These are phyloP conservation scores for Pythium plurisporium DNA, from an alignment of 352 stramenopile species.

Conservation along the genomic window DNA sequence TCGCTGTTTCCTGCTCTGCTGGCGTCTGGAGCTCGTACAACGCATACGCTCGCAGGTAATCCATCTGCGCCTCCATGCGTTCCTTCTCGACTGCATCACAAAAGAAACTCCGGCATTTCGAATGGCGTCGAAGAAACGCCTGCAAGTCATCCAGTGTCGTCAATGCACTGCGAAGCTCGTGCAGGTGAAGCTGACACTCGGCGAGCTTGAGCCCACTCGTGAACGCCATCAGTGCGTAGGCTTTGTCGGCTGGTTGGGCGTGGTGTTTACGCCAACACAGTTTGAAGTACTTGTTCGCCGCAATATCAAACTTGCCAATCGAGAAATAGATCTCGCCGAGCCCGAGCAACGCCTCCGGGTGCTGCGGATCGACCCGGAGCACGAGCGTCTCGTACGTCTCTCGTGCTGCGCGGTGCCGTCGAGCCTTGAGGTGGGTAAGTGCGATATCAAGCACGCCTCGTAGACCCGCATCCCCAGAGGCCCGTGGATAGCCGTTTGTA, in stretches of 20 bases:
- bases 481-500: not conserved
- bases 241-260: conserved; percentile 19
- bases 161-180: conserved; percentile 26
- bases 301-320: conserved; percentile 36
- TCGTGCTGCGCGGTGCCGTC: conserved; percentile 39
- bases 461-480: conserved; percentile 22
- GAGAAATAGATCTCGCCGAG: conserved; percentile 48
- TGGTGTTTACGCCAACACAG: conserved; percentile 42
- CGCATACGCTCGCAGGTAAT: conserved; percentile 44
- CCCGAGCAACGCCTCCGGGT: conserved; percentile 45
- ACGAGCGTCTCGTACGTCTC: conserved; percentile 48
- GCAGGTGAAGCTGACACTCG: conserved; percentile 37
- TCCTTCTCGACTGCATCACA: conserved; percentile 28
- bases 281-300: conserved; percentile 34
- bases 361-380: conserved; percentile 28
- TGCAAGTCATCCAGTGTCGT: conserved; percentile 41
- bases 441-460: conserved; percentile 33
- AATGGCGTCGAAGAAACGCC: conserved; percentile 30
- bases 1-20: conserved; percentile 47
- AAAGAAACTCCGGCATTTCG: conserved; percentile 28
- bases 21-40: conserved; percentile 39
- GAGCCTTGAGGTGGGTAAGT: conserved; percentile 35
- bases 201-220: conserved; percentile 39
- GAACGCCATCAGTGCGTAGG: conserved; percentile 30
- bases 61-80: conserved; percentile 39